Evolutionary conservation across 192 early-diverging fungal species (phyloP), one percentile per base, ranked within the genome.

Genomic region (Chytriomyces sp.): DNA sequence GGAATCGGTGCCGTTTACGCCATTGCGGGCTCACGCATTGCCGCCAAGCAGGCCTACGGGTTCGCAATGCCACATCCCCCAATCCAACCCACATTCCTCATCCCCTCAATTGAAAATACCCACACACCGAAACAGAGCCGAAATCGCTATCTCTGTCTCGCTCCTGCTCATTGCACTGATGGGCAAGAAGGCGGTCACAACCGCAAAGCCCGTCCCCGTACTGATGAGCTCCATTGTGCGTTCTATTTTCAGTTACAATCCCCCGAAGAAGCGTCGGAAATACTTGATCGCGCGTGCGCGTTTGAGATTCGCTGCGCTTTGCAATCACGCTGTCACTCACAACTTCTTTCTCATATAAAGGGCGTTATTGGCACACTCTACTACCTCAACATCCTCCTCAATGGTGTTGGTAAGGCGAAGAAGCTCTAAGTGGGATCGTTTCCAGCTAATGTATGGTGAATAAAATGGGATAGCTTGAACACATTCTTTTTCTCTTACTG

Each of bases 91-190:
- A n/a, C n/a, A n/a, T n/a, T n/a, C n/a, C n/a, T n/a, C n/a, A n/a
- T n/a, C n/a, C n/a, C n/a, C n/a, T n/a, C n/a, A n/a, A n/a, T n/a
- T n/a, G n/a, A n/a, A n/a, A n/a, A n/a, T n/a, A n/a, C n/a, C n/a
- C n/a, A n/a, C n/a, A n/a, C 10, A 22, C 32, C 56, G 77, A 22
- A 81, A 81, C 67, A 82, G 85, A n/a, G 63, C 77, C 17, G 82
- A 82, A 59, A 74, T 86, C 19, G 85, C 85, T 4, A 31, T 75
- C 12, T 78, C 56, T 7, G 81, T 82, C 3, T 81, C 78, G 17
- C 59, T 70, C 8, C 28, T 86, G 22, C 67, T 86, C 34, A 4
- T 75, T 14, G 75, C 34, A 4, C 79, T 83, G 49, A 84, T 86
- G 82, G 76, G 36, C 10, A 73, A 66, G 25, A 59, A 78, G 22